A percentile compares a stretch with the other conserved stretches of the same genome.
Evolutionary conservation across 2,329 filamentous ascomycete species (phyloP).

Genomic region (Didymella segeticola): DNA sequence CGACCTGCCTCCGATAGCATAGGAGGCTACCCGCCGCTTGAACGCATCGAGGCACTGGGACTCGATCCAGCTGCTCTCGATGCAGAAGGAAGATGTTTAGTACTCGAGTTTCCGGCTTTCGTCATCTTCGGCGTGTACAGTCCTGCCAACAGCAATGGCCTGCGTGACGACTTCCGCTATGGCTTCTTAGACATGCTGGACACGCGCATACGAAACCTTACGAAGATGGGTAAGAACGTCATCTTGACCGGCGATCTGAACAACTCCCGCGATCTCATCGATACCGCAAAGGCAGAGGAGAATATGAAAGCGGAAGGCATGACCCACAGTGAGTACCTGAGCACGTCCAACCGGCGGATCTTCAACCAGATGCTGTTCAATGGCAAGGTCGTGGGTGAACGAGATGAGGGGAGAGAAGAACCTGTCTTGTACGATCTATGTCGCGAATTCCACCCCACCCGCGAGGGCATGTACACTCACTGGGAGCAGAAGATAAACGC

Average conservation of each 20-base stretch:
- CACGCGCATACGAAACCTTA: conserved; percentile 81
- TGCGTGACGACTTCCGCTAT: conserved; percentile 80
- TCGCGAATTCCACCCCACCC: conserved; percentile 77
- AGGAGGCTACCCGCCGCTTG: conserved; percentile 80
- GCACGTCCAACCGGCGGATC: conserved; percentile 73
- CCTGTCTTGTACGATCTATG: conserved; percentile 85
- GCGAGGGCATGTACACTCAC: conserved; percentile 93
- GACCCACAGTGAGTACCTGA: conserved; percentile 74
- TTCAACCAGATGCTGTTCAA: conserved; percentile 86
- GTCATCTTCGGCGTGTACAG: conserved; percentile 92
- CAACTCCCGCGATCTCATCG: conserved; percentile 71
- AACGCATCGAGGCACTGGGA: conserved; percentile 68
- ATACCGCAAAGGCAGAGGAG: conserved; percentile 78
- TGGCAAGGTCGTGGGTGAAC: conserved; percentile 70
- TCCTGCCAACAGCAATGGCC: conserved; percentile 86
- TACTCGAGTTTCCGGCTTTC: conserved; percentile 93
- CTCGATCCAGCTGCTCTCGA: conserved; percentile 77
- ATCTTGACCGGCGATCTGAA: conserved; percentile 90
- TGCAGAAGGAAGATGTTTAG: conserved; percentile 87
- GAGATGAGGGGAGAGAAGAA: conserved; percentile 72
- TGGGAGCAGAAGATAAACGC: conserved; percentile 96
- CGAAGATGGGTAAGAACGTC: conserved; percentile 80
- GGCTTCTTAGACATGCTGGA: conserved; percentile 83
- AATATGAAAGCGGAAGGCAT: conserved; percentile 73
- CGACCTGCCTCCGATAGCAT: conserved; percentile 78